Conservation (phyloP, 2,329 filamentous ascomycete species). For the Venturia oleaginea region DNA sequence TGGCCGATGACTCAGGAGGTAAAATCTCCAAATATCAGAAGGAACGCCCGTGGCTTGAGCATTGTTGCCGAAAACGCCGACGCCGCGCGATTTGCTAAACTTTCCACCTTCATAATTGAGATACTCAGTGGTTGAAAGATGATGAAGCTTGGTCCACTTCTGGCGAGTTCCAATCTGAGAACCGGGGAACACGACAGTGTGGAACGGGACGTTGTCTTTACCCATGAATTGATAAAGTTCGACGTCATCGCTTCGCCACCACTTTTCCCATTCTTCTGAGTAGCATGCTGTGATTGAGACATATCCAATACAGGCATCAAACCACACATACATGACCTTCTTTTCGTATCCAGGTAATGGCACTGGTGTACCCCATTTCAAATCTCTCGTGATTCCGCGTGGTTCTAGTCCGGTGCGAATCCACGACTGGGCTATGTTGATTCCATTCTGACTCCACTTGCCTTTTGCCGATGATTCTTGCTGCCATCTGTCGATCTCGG, state of each 20-base stretch:
- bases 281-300: conserved; percentile 91
- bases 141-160: conserved; percentile 82
- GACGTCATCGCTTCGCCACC: conserved; percentile 88
- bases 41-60: conserved; percentile 78
- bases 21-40: conserved; percentile 88
- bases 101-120: conserved; percentile 52
- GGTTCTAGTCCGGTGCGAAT: conserved; percentile 74
- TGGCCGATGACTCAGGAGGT: conserved; percentile 74
- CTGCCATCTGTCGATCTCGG: conserved; percentile 69
- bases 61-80: conserved; percentile 87
- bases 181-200: conserved; percentile 84
- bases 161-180: conserved; percentile 77
- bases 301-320: conserved; percentile 89
- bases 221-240: conserved; percentile 92
- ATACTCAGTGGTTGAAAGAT: conserved; percentile 77
- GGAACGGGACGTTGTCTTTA: conserved; percentile 82
- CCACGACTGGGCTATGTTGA: conserved; percentile 72
- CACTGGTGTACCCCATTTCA: conserved; percentile 74
- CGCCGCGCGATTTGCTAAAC: conserved; percentile 82
- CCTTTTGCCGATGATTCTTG: conserved; percentile 63
- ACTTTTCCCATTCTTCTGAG: conserved; percentile 81
- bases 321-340: conserved; percentile 89
- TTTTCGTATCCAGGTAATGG: conserved; percentile 54
- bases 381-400: conserved; percentile 82
- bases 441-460: conserved; percentile 65